Percentiles rank a stretch among this genome's conserved stretches.
Evolutionary conservation across 208 protist species (phyloP).

Genomic region (Acanthamoeba castellanii): DNA sequence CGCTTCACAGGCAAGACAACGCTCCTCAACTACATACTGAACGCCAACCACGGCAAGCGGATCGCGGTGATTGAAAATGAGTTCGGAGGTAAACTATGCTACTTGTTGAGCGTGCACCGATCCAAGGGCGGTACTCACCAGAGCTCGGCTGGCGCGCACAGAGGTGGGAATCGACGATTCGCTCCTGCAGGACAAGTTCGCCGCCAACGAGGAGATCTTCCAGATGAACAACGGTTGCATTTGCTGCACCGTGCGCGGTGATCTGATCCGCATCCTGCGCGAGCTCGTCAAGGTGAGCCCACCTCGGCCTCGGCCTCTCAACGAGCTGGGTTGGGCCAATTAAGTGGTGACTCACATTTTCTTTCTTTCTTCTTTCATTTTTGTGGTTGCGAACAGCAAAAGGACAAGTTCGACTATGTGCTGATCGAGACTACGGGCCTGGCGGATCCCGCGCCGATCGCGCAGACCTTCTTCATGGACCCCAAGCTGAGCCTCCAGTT

Average conservation of each 20-base stretch:
- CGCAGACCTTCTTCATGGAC: constrained; percentile 80
- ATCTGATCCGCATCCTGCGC: constrained; percentile 72
- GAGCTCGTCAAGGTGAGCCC: neutral
- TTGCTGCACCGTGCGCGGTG: constrained; percentile 75
- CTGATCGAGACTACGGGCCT: constrained; percentile 79
- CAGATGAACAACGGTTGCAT: constrained; percentile 75
- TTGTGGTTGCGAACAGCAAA: constrained; percentile 64
- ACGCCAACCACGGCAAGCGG: constrained; percentile 81
- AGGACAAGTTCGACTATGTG: constrained; percentile 75
- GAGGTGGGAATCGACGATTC: constrained; percentile 45
- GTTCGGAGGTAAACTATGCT: constrained; percentile 70
- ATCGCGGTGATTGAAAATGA: constrained; percentile 86
- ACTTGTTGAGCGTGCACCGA: no score
- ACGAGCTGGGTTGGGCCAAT: no score
- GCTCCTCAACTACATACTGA: constrained; percentile 83
- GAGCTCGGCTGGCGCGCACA: neutral
- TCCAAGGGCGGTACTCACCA: neutral
- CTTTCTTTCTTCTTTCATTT: no score
- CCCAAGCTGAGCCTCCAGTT: constrained; percentile 76
- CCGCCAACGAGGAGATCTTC: constrained; percentile 61
- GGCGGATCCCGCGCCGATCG: constrained; percentile 71
- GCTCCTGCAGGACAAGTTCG: constrained; percentile 36
- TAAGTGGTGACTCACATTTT: neutral
- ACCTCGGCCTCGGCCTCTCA: neutral
- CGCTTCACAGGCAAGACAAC: constrained; percentile 76